Evolutionary conservation across 345 rosid species (phyloP).

Genomic region (Camelina laxa): DNA sequence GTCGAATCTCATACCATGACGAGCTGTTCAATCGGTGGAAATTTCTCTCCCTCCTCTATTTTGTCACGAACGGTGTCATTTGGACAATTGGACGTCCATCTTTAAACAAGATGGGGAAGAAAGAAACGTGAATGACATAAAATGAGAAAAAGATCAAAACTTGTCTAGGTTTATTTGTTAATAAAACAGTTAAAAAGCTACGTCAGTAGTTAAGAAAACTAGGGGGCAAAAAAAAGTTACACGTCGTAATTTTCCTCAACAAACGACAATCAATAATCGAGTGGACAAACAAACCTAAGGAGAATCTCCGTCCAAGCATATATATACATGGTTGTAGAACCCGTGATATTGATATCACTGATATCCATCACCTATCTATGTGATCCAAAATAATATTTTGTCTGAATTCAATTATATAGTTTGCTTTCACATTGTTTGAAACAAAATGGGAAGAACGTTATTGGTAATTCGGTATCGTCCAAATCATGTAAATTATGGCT

Average conservation of each 20-base stretch:
- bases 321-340: conserved; percentile 5
- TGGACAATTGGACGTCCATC: neutral
- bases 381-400: conserved; percentile 34
- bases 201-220: too few relatives aligned
- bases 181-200: neutral
- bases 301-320: conserved; percentile 1
- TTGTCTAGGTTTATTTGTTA: neutral
- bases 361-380: conserved; percentile 32
- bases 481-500: conserved; percentile 17
- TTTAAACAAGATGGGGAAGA: neutral
- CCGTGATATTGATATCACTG: conserved; percentile 37
- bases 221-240: too few relatives aligned
- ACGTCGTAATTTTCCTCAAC: neutral
- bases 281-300: neutral
- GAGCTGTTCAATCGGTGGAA: neutral
- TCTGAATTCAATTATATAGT: conserved; percentile 28
- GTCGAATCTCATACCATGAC: neutral
- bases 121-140: neutral
- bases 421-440: neutral
- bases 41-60: too few relatives aligned
- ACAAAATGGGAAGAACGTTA: neutral
- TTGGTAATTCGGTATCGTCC: conserved; percentile 30
- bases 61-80: neutral
- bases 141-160: neutral
- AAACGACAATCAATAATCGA: neutral